phyloP scores from a whole-genome alignment of 306 rosid species.

The Vigna mungo region DNA sequence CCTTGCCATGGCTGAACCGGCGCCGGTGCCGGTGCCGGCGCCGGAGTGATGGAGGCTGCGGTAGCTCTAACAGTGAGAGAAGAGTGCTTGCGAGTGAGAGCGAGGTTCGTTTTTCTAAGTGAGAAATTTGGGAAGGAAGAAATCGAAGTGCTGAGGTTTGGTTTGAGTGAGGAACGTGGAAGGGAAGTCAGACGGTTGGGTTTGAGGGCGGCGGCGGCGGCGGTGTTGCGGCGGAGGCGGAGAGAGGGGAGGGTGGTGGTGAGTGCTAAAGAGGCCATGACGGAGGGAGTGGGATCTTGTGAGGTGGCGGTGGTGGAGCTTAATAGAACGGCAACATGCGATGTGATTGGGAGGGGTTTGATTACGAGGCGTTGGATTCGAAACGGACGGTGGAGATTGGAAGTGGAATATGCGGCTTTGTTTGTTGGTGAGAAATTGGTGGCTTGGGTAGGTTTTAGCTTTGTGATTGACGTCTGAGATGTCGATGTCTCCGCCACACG shows the following conservation, averaged over 20 bases:
- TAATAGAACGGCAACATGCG: constrained; percentile 32
- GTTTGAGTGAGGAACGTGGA: constrained; percentile 22
- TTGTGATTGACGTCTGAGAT: constrained; percentile 50
- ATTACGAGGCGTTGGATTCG: constrained; percentile 53
- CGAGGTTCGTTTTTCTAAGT: not conserved
- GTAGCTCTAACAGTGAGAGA: constrained; percentile 49
- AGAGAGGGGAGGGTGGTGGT: constrained; percentile 62
- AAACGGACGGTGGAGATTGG: constrained; percentile 44
- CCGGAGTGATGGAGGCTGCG: constrained; percentile 42
- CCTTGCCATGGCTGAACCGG: constrained; percentile 87
- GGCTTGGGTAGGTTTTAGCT: constrained; percentile 11
- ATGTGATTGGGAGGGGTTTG: not conserved
- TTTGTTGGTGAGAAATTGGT: constrained; percentile 47
- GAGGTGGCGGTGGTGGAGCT: not conserved
- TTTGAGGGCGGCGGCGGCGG: constrained; percentile 6
- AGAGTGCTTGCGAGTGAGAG: constrained; percentile 29
- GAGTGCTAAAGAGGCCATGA: constrained; percentile 83
- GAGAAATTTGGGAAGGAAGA: constrained; percentile 15
- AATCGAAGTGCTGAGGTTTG: constrained; percentile 4
- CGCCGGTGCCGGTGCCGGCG: constrained; percentile 48
- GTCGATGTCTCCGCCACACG: constrained; percentile 48
- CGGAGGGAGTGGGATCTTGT: constrained; percentile 41
- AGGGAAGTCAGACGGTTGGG: constrained; percentile 43
- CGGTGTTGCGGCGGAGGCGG: constrained; percentile 55
- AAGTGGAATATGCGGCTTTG: constrained; percentile 49